These are phyloP conservation scores for Rhodotorula babjevae DNA, from an alignment of 768 basidiomycete genomes.

Conservation along the genomic window DNA sequence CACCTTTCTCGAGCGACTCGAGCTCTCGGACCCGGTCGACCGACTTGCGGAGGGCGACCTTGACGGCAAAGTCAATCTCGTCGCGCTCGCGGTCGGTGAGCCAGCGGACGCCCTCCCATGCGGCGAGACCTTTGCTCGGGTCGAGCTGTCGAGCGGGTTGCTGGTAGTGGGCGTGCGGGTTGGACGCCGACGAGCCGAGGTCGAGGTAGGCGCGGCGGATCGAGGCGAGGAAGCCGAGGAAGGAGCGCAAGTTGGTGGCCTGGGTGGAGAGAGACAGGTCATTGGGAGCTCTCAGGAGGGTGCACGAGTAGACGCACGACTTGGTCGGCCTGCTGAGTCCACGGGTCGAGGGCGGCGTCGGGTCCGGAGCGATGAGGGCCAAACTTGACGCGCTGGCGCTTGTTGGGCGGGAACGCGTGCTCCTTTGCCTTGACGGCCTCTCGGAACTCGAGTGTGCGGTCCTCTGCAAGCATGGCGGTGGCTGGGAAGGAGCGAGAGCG, in stretches of 20 bases:
- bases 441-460: constrained; percentile 26
- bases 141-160: constrained; percentile 24
- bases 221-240: constrained; percentile 56
- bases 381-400: constrained; percentile 20
- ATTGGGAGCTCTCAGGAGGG: not conserved
- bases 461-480: not conserved
- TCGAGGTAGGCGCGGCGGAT: constrained; percentile 85
- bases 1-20: constrained; percentile 84
- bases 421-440: constrained; percentile 8
- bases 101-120: constrained; percentile 45
- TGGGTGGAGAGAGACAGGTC: not conserved
- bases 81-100: constrained; percentile 88
- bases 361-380: not conserved
- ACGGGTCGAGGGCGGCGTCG: constrained; percentile 11
- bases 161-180: not conserved
- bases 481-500: not conserved
- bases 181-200: constrained; percentile 54
- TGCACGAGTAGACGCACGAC: constrained; percentile 9
- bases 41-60: constrained; percentile 76
- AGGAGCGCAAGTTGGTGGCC: constrained; percentile 35
- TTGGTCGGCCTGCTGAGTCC: constrained; percentile 33
- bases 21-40: constrained; percentile 80
- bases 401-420: not conserved
- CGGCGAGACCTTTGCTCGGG: constrained; percentile 36
- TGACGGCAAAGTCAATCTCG: constrained; percentile 88